Percentiles rank a stretch among this genome's conserved stretches.
Conservation (phyloP, 1,284 basidiomycete species). For the Ceratobasidium sp. region DNA sequence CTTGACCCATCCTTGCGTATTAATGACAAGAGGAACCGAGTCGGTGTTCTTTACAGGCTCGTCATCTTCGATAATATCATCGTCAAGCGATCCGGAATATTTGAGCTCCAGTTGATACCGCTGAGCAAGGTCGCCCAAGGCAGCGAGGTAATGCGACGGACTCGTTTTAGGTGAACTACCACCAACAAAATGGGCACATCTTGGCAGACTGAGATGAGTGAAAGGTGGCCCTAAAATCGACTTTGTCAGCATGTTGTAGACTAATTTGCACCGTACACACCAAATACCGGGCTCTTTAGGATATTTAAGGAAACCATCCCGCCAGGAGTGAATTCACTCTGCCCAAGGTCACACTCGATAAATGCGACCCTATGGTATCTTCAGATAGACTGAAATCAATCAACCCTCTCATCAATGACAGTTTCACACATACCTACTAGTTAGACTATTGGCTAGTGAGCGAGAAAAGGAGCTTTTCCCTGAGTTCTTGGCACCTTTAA, state of each 20-base stretch:
- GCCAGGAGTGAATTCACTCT: slow-evolving; percentile 89
- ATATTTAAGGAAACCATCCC: slow-evolving; percentile 84
- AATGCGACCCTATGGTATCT: slow-evolving; percentile 80
- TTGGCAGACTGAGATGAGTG: slow-evolving; percentile 75
- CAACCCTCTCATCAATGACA: neutral
- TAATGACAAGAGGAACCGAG: slow-evolving; percentile 83
- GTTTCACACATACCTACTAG: slow-evolving; percentile 56
- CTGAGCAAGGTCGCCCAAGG: slow-evolving; percentile 70
- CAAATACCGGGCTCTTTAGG: slow-evolving; percentile 69
- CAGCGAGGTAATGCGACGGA: slow-evolving; percentile 78
- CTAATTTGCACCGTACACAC: too few species aligned
- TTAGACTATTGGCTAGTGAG: slow-evolving; percentile 72
- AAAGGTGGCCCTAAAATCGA: slow-evolving; percentile 88
- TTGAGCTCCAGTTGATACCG: slow-evolving; percentile 75
- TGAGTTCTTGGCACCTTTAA: slow-evolving; percentile 83
- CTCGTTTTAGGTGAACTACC: slow-evolving; percentile 76
- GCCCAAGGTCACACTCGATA: slow-evolving; percentile 90
- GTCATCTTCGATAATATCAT: slow-evolving; percentile 45
- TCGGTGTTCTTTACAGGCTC: slow-evolving; percentile 36
- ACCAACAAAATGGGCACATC: slow-evolving; percentile 83
- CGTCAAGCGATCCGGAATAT: slow-evolving; percentile 52
- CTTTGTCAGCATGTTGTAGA: too few species aligned
- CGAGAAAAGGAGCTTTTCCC: slow-evolving; percentile 90
- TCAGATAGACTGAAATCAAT: slow-evolving; percentile 8
- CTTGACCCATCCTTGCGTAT: slow-evolving; percentile 97